Base-by-base conservation (phyloP, 805 yeast genomes). In the Groenewaldozyma tartarivorans region DNA sequence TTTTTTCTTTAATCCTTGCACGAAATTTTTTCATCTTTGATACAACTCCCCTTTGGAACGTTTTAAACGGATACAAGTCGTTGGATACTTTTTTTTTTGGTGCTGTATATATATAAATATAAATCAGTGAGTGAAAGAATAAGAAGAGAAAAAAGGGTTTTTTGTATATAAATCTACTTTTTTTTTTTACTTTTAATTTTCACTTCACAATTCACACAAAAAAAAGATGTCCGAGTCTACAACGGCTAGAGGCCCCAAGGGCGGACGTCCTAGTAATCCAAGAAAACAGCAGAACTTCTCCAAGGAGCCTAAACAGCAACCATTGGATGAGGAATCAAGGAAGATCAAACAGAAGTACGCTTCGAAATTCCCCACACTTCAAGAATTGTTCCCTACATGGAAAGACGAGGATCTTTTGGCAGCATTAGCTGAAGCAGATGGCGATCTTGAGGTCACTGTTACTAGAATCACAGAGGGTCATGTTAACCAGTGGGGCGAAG, bases 371-470 rank as follows among this genome's bases (percentile, higher is more conserved):
- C 63, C 63, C 40, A 75, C 82, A 29, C 73, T 90, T 52, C 62
- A 71, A 38, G 97, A 90, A 63, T 71, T 92, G 68, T 88, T 92
- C 67, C 95, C 96, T 34, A 95, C 84, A 58, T 92, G 98, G 98
- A 74, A 83, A 36, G 69, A 72, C 41, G 94, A 83, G 21, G 98
- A 92, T 58, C 75, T 92, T 57, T 64, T 69, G 35, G 75, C 80
- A 40, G 77, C 86, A 44, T 77, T 88, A 52, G 69, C 70, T 43
- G 97, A 92, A 63, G 74, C 80, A 48, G 69, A 50, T 33, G 70
- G 77, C 48, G 87, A 82, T 57, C 68, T 87, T 50, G 94, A 81
- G 57, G 71, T 74, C 34, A 84, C 92, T 49, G 80, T 85, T 48
- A 88, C 81, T 56, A 79, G 86, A 61, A 88, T 92, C 62, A 79